Evolutionary conservation across 345 rosid genomes (phyloP), one percentile per base, ranked within the genome.

Genomic region (Lepidium aucheri): DNA sequence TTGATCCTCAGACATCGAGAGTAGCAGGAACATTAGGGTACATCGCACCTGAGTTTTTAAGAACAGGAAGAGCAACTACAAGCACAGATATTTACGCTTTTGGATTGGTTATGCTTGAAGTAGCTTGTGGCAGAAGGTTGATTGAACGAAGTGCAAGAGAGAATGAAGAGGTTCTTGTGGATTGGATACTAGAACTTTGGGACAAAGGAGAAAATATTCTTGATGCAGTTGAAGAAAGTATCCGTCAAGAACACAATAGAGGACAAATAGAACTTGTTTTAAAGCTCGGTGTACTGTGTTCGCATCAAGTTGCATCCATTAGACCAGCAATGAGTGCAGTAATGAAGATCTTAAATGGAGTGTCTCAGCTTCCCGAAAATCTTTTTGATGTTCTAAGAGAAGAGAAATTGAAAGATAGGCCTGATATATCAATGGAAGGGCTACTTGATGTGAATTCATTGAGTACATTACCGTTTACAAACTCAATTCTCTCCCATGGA

Each of bases 81-180:
- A 64, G 47, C 63, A 74, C 77, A 0, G 77, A 83, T 77, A 74
- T 78, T 2, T 83, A 62, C 26, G 78, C 83, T 0, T 83, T 74
- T 17, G 84, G 87, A 28, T 34, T 69, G 14, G 77, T 74, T 13
- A 60, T 76, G 59, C 79, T 80, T 6, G 87, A 24, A 24, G 26
- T 83, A 0, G 78, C 73, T 10, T 76, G 80, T n/a, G 87, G 87
- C 7, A 78, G 79, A 38, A 78, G 81, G 46, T 28, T 80, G 8
- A 65, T 78, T 0, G 75, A 69, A 60, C 16, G 54, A 53, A 53
- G 32, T 22, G 58, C 56, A 14, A 12, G 28, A 0, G 49, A 34
- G 5, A 66, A 58, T 1, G 71, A 74, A 9, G 20, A 63, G 8
- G 38, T 65, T 34, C 71, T 80, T 61, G 74, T 67, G 22, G 80